phyloP scores from a whole-genome alignment of 805 yeast species.

The Tetrapisispora namnaoensis region DNA sequence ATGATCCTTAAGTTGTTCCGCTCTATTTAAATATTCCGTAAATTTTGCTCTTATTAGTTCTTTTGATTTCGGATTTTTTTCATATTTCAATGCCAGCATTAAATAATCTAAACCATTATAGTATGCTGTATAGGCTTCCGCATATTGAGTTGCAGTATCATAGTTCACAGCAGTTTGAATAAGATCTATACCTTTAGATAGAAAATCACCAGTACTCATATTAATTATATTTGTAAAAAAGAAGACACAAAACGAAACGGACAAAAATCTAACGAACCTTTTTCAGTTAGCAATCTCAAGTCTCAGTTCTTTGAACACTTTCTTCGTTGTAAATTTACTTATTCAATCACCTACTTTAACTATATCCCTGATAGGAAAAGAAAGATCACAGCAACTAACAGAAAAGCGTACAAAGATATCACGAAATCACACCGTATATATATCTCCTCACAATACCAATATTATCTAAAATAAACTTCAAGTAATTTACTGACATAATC shows the following conservation, averaged over 20 bases:
- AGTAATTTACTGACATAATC: too few species aligned
- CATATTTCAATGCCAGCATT: conserved; percentile 92
- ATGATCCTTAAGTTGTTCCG: conserved; percentile 88
- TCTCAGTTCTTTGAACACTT: too few species aligned
- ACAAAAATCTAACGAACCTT: neutral
- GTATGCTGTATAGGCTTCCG: conserved; percentile 88
- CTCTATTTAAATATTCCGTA: conserved; percentile 83
- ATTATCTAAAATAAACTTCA: too few species aligned
- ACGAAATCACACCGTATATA: too few species aligned
- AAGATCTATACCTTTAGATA: conserved; percentile 88
- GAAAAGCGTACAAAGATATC: too few species aligned
- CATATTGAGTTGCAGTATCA: conserved; percentile 80
- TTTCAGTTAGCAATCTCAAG: neutral
- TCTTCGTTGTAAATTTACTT: too few species aligned
- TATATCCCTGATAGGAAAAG: too few species aligned
- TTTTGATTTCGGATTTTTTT: conserved; percentile 81
- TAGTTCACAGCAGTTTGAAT: conserved; percentile 93
- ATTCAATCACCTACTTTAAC: too few species aligned
- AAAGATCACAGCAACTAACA: too few species aligned
- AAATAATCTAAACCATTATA: conserved; percentile 89
- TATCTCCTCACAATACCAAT: too few species aligned
- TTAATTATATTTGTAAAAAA: neutral
- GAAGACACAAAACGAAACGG: too few species aligned
- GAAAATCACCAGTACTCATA: conserved; percentile 60
- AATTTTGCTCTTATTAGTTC: conserved; percentile 82